Conservation (phyloP, 1,284 basidiomycete genomes). For the Rugosomyces carneus region DNA sequence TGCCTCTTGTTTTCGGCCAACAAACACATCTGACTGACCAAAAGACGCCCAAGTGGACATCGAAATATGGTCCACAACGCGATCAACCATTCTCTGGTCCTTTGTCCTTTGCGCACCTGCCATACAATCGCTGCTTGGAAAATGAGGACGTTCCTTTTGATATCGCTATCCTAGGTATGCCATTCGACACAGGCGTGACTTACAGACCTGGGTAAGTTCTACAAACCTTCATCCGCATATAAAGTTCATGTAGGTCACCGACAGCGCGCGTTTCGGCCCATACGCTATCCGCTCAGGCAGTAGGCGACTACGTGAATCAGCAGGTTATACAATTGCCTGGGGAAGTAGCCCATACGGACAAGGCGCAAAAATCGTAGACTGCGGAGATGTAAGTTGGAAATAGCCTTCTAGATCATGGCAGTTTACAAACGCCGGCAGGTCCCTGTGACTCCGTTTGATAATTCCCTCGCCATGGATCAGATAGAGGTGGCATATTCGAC, state of each 20-base stretch:
- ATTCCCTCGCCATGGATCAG: conserved; percentile 69
- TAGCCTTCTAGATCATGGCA: neutral
- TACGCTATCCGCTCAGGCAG: conserved; percentile 76
- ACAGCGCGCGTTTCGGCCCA: conserved; percentile 74
- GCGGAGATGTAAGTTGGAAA: conserved; percentile 61
- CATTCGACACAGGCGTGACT: conserved; percentile 71
- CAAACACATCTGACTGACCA: conserved; percentile 12
- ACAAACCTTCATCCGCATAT: neutral
- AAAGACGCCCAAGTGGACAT: conserved; percentile 42
- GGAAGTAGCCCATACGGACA: conserved; percentile 58
- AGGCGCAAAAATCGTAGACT: conserved; percentile 64
- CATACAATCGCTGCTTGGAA: conserved; percentile 67
- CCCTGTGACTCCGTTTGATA: conserved; percentile 67
- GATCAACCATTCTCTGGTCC: conserved; percentile 70
- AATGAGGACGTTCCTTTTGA: conserved; percentile 52
- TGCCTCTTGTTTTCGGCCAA: conserved; percentile 1
- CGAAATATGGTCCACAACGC: conserved; percentile 66
- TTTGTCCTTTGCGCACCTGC: conserved; percentile 66
- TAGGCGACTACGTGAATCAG: conserved; percentile 49
- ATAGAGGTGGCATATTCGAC: conserved; percentile 75
- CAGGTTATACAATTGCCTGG: conserved; percentile 65
- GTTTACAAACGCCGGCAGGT: conserved; percentile 36
- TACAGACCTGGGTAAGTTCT: conserved; percentile 53
- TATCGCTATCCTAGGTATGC: conserved; percentile 74
- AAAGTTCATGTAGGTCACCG: neutral